Conservation (phyloP, 148 eudicot genomes). For the Amaranthus cruentus region DNA sequence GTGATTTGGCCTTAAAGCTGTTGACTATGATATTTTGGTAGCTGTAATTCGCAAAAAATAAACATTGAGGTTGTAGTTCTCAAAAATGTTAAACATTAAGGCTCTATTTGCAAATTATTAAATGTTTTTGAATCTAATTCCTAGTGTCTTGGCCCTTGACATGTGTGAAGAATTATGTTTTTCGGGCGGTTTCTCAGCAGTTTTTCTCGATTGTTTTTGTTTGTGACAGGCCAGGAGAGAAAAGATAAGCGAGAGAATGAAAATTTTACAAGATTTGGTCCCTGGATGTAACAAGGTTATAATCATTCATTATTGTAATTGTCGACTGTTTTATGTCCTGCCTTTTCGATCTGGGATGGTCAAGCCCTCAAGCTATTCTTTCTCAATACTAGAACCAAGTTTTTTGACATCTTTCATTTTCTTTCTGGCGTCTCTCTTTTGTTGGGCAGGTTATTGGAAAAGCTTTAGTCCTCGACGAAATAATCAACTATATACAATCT, state of each 20-base stretch:
- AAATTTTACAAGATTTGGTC: constrained; percentile 87
- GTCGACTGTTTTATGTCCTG: not conserved
- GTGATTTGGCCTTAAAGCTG: no score
- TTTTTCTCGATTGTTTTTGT: constrained; percentile 1
- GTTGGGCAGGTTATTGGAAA: constrained; percentile 68
- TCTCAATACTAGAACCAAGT: not conserved
- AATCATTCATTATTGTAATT: not conserved
- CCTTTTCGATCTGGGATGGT: not conserved
- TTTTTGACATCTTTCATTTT: not conserved
- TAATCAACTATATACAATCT: constrained; percentile 78
- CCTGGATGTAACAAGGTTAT: constrained; percentile 93
- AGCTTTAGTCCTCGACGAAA: constrained; percentile 88
- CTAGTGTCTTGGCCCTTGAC: not conserved
- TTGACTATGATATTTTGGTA: no score
- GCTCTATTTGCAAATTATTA: no score
- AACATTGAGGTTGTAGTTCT: no score
- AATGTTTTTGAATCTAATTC: not conserved
- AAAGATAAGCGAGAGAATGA: constrained; percentile 96
- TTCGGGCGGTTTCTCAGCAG: not conserved
- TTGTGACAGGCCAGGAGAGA: constrained; percentile 80
- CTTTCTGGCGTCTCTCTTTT: not conserved
- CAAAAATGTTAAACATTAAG: no score
- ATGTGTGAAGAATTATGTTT: not conserved
- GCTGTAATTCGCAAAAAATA: no score
- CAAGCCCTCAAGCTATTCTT: not conserved